Evolutionary conservation across 805 yeast genomes (phyloP), one percentile per base, ranked within the genome.

Genomic region (Candida vartiovaarae): DNA sequence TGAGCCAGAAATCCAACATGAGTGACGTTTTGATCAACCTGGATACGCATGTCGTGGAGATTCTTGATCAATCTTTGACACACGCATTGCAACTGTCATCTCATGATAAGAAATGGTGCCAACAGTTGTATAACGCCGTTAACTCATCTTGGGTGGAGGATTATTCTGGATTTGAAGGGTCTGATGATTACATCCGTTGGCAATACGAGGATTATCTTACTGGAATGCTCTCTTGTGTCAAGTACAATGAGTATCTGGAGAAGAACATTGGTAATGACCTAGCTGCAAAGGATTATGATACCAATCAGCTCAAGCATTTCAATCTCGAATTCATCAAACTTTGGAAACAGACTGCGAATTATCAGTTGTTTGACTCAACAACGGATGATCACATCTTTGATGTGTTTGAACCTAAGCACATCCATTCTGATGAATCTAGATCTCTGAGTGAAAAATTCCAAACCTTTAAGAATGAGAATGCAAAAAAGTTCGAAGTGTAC

Each of bases 191-290:
- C 57, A 81, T 93, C 30, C 67, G 98, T 41, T 75, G 80, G 64
- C 88, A 81, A 55, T 90, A 91, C 62, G 99, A 93, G 58, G 97
- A 90, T 55, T 93, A 93, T 57, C 63, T 90, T 26, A 74, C 84
- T 46, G 87, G 95, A 8, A 61, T 93, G 49, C 60, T 91, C 25
- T 71, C 95, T 0, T 72, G 85, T 26, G 79, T 76, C 24, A 84
- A 95, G 61, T 84, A 81, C 53, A 75, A 75, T 51, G 78, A 72
- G 40, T 87, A 82, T 55, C 52, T 75, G 8, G 60, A 56, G 4
- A 57, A 53, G 41, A 67, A 66, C 39, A 65, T 65, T 41, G 66
- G 63, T 9, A 15, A 15, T 15, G 20, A 15, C 34, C 55, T 41
- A 46, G 59, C 23, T 53, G 52, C 36, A 51, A 62, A 51, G 47